Percentiles rank a stretch among this genome's conserved stretches.
These are phyloP conservation scores for Rhizopus sp. DNA, from an alignment of 371 early-diverging fungal genomes.

Conservation along the genomic window DNA sequence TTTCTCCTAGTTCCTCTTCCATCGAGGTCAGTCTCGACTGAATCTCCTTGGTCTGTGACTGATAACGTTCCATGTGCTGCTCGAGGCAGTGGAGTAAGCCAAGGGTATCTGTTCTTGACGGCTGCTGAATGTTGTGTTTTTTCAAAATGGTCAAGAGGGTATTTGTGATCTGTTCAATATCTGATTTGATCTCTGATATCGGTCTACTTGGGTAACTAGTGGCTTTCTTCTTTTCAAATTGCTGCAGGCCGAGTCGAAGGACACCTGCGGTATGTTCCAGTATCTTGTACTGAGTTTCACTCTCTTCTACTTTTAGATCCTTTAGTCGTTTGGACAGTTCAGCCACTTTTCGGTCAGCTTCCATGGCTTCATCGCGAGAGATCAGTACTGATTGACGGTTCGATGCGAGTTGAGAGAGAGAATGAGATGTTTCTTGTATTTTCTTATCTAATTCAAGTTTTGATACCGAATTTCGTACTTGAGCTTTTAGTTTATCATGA, in stretches of 20 bases:
- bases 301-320: constrained; percentile 57
- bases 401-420: constrained; percentile 54
- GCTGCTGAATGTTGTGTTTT: constrained; percentile 6
- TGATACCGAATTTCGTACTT: constrained; percentile 11
- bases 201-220: neutral
- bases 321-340: constrained; percentile 69
- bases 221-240: constrained; percentile 35
- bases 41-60: constrained; percentile 17
- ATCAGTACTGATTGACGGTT: constrained; percentile 24
- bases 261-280: constrained; percentile 74
- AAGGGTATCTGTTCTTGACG: neutral
- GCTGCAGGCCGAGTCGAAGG: constrained; percentile 50
- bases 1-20: constrained; percentile 11
- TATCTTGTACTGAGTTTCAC: constrained; percentile 66
- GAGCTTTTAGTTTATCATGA: constrained; percentile 24
- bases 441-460: constrained; percentile 65
- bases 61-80: constrained; percentile 21
- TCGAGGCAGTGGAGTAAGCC: constrained; percentile 26
- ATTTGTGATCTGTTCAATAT: constrained; percentile 13
- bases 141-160: constrained; percentile 9
- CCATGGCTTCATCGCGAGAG: constrained; percentile 22
- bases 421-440: constrained; percentile 69
- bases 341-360: constrained; percentile 67
- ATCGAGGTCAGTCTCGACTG: constrained; percentile 22
- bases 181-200: constrained; percentile 3